phyloP scores from a whole-genome alignment of 768 basidiomycete genomes.

The Phaffia tasmanica region DNA sequence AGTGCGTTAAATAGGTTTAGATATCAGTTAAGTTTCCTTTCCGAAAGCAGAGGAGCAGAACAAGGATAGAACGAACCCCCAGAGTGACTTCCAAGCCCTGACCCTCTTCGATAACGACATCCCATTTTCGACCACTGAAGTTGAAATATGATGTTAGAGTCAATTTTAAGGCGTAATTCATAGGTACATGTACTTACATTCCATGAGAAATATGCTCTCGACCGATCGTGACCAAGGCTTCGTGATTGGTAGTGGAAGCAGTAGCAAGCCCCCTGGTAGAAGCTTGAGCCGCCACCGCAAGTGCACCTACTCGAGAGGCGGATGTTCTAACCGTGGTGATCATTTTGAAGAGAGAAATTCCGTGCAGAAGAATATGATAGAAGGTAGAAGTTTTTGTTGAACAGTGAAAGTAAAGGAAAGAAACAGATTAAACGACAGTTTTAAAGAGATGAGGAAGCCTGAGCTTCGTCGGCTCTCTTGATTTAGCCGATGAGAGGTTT shows the following conservation, averaged over 20 bases:
- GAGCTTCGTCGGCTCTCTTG: no score
- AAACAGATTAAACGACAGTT: no score
- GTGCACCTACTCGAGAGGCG: no score
- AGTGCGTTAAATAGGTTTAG: not conserved
- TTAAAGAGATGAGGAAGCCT: no score
- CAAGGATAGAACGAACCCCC: not conserved
- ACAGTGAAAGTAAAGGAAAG: no score
- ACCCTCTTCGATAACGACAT: conserved; percentile 25
- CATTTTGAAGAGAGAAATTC: no score
- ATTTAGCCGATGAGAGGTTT: no score
- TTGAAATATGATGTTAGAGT: not conserved
- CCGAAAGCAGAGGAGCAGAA: not conserved
- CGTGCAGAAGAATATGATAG: no score
- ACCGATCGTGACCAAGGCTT: conserved; percentile 15
- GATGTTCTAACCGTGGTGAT: no score
- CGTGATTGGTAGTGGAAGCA: conserved; percentile 13
- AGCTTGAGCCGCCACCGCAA: no score
- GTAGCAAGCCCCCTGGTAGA: no score
- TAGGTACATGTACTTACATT: not conserved
- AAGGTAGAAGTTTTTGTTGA: no score
- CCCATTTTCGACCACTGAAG: conserved; percentile 24
- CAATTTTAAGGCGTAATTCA: not conserved
- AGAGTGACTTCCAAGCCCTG: conserved; percentile 24
- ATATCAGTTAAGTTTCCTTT: not conserved
- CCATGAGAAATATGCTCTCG: conserved; percentile 9